Percentiles rank a stretch among this genome's conserved stretches.
Evolutionary conservation across 208 protist species (phyloP).

Genomic region (Acanthamoeba triangularis): DNA sequence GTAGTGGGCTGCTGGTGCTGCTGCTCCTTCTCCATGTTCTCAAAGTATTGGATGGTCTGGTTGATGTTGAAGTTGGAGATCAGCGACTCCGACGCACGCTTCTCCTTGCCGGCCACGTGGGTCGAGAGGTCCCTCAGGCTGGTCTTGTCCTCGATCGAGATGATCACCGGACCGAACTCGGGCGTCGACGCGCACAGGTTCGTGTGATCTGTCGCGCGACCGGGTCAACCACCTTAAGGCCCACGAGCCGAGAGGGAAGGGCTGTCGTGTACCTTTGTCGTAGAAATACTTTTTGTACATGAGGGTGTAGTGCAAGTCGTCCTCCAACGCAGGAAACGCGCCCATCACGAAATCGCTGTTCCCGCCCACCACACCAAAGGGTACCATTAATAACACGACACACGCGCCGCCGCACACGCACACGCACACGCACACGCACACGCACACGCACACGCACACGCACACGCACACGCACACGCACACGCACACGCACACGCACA

Average conservation of each 20-base stretch:
- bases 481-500: too few species aligned
- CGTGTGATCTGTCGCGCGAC: constrained; percentile 33
- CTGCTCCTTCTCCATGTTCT: constrained; percentile 11
- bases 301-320: constrained; percentile 64
- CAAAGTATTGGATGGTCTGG: constrained; percentile 64
- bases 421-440: too few species aligned
- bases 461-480: too few species aligned
- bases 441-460: too few species aligned
- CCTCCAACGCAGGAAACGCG: constrained; percentile 38
- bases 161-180: constrained; percentile 35
- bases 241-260: too few species aligned
- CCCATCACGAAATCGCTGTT: constrained; percentile 36
- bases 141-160: constrained; percentile 74
- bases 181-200: constrained; percentile 7
- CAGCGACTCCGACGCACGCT: background rate
- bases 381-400: background rate
- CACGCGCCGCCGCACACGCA: background rate
- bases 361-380: background rate
- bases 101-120: background rate
- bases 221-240: too few species aligned
- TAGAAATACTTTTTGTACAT: constrained; percentile 71
- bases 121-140: background rate
- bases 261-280: constrained; percentile 35
- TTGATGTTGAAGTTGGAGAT: constrained; percentile 36
- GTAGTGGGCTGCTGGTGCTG: background rate